These are phyloP conservation scores for Acanthamoeba royreba DNA, from an alignment of 208 protist genomes.

Conservation along the genomic window DNA sequence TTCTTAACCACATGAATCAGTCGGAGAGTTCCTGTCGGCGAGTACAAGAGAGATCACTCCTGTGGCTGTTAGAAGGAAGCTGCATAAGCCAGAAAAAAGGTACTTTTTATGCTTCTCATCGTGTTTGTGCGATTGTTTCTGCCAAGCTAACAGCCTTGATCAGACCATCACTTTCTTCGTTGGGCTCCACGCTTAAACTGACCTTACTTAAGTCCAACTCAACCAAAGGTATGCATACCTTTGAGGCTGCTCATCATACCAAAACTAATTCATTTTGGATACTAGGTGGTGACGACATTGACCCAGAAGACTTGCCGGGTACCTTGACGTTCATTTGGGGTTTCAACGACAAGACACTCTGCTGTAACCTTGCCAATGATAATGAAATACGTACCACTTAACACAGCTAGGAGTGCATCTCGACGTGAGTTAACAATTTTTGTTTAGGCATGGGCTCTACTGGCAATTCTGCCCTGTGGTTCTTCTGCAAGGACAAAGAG, in stretches of 20 bases:
- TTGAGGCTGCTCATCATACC: too few relatives aligned
- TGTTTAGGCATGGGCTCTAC: not conserved
- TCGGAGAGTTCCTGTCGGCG: not conserved
- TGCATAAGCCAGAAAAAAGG: not conserved
- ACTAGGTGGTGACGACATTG: not conserved
- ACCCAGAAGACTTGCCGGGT: not conserved
- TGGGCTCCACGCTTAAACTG: not conserved
- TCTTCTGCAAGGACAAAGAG: not conserved
- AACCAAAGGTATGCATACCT: not conserved
- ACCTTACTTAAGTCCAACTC: not conserved
- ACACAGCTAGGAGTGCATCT: not conserved
- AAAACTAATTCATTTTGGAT: too few relatives aligned
- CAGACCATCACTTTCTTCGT: not conserved
- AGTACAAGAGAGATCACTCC: not conserved
- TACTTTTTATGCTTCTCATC: not conserved
- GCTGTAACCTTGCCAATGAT: not conserved
- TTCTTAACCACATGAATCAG: not conserved
- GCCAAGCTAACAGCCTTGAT: not conserved
- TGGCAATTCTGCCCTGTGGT: not conserved
- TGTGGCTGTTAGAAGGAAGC: not conserved
- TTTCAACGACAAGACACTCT: not conserved
- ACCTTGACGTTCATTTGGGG: not conserved
- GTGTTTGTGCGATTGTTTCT: not conserved
- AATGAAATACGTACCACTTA: not conserved
- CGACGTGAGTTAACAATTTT: too few relatives aligned